Evolutionary conservation across 2,329 filamentous ascomycete genomes (phyloP), one percentile per base, ranked within the genome.

Genomic region (Microcera coccophila): DNA sequence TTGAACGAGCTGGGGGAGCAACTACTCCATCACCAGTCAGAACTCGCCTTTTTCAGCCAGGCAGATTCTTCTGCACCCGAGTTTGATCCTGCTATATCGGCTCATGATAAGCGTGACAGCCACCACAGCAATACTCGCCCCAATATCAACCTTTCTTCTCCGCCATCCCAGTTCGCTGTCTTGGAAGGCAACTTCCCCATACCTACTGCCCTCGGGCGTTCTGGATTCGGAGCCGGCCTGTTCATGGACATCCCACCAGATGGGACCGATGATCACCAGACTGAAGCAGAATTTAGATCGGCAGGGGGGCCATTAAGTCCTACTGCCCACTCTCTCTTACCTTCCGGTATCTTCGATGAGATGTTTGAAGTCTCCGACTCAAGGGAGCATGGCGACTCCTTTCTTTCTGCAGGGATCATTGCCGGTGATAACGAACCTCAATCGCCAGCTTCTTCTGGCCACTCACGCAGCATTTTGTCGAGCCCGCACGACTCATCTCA

Each of bases 221-320:
- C 73, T 2, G 70, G 71, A 4, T 82, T 81, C 54, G 67, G 72
- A 4, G 73, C 71, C 4, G 71, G 72, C 1, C 73, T 78, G 7
- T 82, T 75, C 38, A 71, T 77, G 62, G 72, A 75, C 36, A 62
- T 71, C 32, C 65, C 70, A 2, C 56, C 65, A 3, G 71, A 73
- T 31, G 54, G 58, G 17, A 46, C 49, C 9, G 53, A 69, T 48
- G 54, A 72, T 48, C 55, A 62, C 9, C 71, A 82, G 41, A 79
- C 78, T 5, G 83, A 86, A 22, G 75, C 79, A 2, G 82, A 85
- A 15, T 66, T 84, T 4, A 78, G 79, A 44, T 73, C 73, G 3
- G 76, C 74, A 15, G 81, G 79, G 20, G 86, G 84, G 2, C 85
- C 85, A 1, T 78, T 91, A 61, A 90, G 85, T 55, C 87, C 87